Percentiles rank a stretch among this genome's conserved stretches.
phyloP scores from a whole-genome alignment of 768 basidiomycete species.

The Leccinum rimulosum region DNA sequence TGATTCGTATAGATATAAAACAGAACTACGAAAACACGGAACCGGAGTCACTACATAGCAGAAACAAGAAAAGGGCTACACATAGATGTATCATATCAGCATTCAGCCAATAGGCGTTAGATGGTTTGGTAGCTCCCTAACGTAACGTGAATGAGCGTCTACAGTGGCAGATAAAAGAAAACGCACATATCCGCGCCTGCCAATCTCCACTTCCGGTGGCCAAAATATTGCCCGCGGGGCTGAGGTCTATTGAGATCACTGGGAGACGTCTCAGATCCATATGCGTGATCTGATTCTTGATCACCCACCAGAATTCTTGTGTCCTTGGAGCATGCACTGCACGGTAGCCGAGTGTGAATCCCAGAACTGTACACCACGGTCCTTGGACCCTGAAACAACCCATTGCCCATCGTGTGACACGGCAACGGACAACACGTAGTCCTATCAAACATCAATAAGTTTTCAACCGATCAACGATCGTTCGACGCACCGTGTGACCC shows the following conservation, averaged over 20 bases:
- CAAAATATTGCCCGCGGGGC: constrained; percentile 55
- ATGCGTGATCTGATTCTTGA: neutral
- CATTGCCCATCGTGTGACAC: constrained; percentile 91
- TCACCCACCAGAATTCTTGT: constrained; percentile 61
- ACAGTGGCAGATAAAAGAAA: neutral
- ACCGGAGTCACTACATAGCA: constrained; percentile 19
- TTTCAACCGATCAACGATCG: neutral
- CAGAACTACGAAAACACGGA: constrained; percentile 9
- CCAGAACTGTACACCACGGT: constrained; percentile 95
- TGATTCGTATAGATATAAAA: constrained; percentile 25
- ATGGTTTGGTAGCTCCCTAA: constrained; percentile 33
- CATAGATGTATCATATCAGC: constrained; percentile 17
- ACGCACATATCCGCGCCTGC: constrained; percentile 66
- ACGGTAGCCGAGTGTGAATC: constrained; percentile 75
- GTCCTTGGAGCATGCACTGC: constrained; percentile 88
- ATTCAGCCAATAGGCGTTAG: constrained; percentile 13
- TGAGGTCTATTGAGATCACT: constrained; percentile 75
- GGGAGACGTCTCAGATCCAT: constrained; percentile 10
- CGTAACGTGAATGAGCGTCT: constrained; percentile 5
- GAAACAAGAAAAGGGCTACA: constrained; percentile 32
- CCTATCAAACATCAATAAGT: constrained; percentile 35
- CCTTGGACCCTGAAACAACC: constrained; percentile 95
- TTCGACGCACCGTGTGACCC: constrained; percentile 72
- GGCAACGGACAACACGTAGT: constrained; percentile 71
- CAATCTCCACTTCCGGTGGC: constrained; percentile 74